These are phyloP conservation scores for Moesziomyces aphidis DNA, from an alignment of 1,284 basidiomycete genomes.

Conservation along the genomic window DNA sequence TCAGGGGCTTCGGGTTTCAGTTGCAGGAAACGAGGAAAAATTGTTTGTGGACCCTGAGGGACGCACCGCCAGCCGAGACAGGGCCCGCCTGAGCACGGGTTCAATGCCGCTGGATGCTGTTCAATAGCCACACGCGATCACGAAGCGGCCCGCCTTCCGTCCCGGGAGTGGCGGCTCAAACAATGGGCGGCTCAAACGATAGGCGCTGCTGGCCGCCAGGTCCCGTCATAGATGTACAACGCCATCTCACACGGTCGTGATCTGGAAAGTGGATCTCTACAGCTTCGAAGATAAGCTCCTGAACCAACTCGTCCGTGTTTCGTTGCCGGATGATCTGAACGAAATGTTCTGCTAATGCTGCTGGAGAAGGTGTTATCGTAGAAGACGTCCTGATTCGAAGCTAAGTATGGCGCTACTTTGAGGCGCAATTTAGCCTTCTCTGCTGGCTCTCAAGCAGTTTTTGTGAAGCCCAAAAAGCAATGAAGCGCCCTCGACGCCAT, in stretches of 20 bases:
- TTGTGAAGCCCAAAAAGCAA: too few relatives aligned
- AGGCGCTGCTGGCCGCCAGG: too few relatives aligned
- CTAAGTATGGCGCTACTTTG: not conserved
- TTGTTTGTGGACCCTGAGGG: not conserved
- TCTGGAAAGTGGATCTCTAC: too few relatives aligned
- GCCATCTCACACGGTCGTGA: too few relatives aligned
- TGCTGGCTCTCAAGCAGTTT: too few relatives aligned
- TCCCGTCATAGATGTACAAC: too few relatives aligned
- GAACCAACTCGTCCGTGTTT: too few relatives aligned
- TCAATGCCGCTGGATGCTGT: not conserved
- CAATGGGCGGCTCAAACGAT: too few relatives aligned
- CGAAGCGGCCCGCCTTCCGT: not conserved
- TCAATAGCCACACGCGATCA: not conserved
- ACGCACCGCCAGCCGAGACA: not conserved
- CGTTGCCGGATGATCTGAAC: not conserved
- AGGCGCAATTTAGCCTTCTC: not conserved
- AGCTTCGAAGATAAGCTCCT: too few relatives aligned
- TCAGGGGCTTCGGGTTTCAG: not conserved
- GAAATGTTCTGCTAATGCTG: too few relatives aligned
- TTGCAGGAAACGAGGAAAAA: not conserved
- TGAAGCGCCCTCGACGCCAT: too few relatives aligned
- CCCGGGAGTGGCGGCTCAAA: too few relatives aligned
- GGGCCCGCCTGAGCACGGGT: not conserved
- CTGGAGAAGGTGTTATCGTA: not conserved
- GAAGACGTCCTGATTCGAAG: not conserved